Evolutionary conservation across 805 yeast species (phyloP).

Genomic region (Lipomyces yamanashiensis): DNA sequence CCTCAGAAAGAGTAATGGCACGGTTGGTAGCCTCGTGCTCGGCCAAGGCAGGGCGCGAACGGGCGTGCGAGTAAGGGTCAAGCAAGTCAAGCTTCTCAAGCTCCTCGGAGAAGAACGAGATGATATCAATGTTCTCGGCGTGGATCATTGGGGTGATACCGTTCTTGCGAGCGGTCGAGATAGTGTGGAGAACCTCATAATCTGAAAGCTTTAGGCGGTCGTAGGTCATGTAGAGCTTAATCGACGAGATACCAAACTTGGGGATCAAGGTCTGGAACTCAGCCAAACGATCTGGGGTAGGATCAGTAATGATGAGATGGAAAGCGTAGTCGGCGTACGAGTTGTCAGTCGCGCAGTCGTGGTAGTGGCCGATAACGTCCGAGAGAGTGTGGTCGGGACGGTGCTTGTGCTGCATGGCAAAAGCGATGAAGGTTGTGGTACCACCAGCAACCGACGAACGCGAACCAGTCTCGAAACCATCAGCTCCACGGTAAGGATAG

Average conservation of each 20-base stretch:
- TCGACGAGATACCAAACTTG: conserved; percentile 49
- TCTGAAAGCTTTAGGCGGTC: conserved; percentile 51
- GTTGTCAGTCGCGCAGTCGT: conserved; percentile 43
- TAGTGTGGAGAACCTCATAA: conserved; percentile 49
- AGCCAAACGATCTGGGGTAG: conserved; percentile 43
- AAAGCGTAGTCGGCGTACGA: conserved; percentile 56
- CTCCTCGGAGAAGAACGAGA: conserved; percentile 51
- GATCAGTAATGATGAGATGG: conserved; percentile 52
- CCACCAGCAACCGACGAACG: conserved; percentile 58
- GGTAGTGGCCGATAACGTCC: conserved; percentile 46
- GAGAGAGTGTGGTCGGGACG: conserved; percentile 41
- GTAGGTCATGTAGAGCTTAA: conserved; percentile 56
- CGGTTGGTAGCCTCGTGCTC: conserved; percentile 59
- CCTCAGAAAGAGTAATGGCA: conserved; percentile 52
- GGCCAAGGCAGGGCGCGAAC: conserved; percentile 54
- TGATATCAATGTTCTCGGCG: conserved; percentile 57
- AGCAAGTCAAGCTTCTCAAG: conserved; percentile 48
- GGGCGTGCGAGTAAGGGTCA: conserved; percentile 54
- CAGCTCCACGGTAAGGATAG: conserved; percentile 45
- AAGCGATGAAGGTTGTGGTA: conserved; percentile 54
- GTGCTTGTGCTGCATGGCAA: conserved; percentile 53
- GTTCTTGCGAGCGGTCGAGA: conserved; percentile 49
- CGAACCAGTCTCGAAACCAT: conserved; percentile 53
- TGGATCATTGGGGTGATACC: conserved; percentile 57
- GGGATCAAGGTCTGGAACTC: conserved; percentile 47